phyloP scores from a whole-genome alignment of 495 filamentous ascomycete genomes.

The Hypoxylon fuscum region DNA sequence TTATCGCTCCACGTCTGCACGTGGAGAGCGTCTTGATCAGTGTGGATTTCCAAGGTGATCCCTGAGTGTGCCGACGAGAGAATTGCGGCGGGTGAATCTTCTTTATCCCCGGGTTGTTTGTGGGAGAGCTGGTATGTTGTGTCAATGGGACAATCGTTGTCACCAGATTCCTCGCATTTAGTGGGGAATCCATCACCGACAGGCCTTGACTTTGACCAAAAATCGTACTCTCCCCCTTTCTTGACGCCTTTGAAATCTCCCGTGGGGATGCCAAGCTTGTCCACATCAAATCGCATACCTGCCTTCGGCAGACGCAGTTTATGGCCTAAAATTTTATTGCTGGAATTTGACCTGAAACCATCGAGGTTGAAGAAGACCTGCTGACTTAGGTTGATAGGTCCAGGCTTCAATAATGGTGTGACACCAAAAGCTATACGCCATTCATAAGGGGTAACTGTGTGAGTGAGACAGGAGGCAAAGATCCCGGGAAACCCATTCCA shows the following conservation, averaged over 20 bases:
- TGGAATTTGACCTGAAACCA: neutral
- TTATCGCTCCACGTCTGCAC: conserved; percentile 12
- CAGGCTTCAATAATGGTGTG: neutral
- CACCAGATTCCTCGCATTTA: neutral
- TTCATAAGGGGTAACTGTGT: neutral
- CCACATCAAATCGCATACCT: conserved; percentile 3
- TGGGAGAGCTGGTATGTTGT: neutral
- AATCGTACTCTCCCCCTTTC: neutral
- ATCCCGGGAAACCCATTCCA: conserved; percentile 3
- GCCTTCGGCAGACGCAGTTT: neutral
- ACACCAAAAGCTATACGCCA: neutral
- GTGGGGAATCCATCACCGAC: neutral
- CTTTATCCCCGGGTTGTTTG: neutral
- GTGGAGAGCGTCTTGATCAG: conserved; percentile 14
- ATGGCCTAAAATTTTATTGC: neutral
- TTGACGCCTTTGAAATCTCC: conserved; percentile 1
- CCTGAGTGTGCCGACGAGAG: conserved; percentile 2
- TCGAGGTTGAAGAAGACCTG: neutral
- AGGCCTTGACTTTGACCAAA: neutral
- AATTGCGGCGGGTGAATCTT: neutral
- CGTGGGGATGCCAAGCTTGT: conserved; percentile 8
- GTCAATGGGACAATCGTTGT: neutral
- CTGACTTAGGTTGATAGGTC: neutral
- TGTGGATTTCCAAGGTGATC: conserved; percentile 13
- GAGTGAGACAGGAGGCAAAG: neutral